A percentile compares a stretch with the other conserved stretches of the same genome.
phyloP scores from a whole-genome alignment of 2,329 filamentous ascomycete genomes.

The Clonostachys rosea region DNA sequence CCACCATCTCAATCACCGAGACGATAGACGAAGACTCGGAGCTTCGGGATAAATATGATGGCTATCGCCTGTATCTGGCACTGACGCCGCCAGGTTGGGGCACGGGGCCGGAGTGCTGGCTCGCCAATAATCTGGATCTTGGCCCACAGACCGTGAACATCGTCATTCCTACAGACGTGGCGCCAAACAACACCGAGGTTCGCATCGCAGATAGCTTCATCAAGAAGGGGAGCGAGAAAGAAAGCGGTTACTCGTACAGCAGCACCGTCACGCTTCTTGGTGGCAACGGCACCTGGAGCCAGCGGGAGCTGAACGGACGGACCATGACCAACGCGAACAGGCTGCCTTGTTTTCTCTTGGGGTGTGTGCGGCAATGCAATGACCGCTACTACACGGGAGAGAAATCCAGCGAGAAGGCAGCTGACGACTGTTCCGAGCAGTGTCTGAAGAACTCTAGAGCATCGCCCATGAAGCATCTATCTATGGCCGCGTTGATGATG shows the following conservation, averaged over 20 bases:
- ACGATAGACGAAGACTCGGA: neutral
- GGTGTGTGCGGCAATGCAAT: neutral
- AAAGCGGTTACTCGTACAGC: neutral
- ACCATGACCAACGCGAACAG: neutral
- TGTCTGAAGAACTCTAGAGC: neutral
- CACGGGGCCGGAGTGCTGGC: neutral
- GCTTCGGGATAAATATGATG: neutral
- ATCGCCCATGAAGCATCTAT: too few species aligned
- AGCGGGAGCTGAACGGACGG: neutral
- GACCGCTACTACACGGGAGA: neutral
- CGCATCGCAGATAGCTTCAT: neutral
- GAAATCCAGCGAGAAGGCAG: neutral
- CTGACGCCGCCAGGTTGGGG: neutral
- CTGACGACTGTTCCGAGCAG: neutral
- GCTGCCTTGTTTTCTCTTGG: neutral
- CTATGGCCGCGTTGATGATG: too few species aligned
- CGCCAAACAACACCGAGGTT: neutral
- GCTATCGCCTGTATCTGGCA: neutral
- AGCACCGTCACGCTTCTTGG: neutral
- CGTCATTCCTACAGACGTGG: neutral
- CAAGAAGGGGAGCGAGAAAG: neutral
- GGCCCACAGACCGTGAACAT: neutral
- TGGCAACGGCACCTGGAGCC: neutral
- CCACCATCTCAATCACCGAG: neutral
- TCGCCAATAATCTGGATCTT: neutral